Evolutionary conservation across 371 early-diverging fungal species (phyloP), one percentile per base, ranked within the genome.

Genomic region (Entomophthora muscae): DNA sequence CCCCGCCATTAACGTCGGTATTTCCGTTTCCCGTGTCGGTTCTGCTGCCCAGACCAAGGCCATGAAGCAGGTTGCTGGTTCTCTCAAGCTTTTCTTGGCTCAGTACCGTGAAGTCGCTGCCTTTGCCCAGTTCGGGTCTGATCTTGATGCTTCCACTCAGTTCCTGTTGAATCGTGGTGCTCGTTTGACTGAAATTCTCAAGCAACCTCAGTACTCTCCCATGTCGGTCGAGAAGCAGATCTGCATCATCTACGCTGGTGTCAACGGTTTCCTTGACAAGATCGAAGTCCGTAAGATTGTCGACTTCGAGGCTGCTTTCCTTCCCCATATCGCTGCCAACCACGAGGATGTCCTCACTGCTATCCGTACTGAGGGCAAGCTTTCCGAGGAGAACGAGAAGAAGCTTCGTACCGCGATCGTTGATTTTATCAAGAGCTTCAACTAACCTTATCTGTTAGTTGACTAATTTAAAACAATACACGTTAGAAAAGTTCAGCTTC

Each of bases 91-190:
- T 70, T 93, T 89, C 88, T 81, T 95, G 71, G 95, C 95, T 67
- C 95, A 94, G 78, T 92, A 92, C 86, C 93, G 95, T 88, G 95
- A 94, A 82, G 92, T 95, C 63, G 95, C 94, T 69, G 95, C 95
- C 64, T 94, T 95, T 73, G 93, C 95, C 73, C 95, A 95, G 80
- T 95, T 95, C 80, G 95, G 95, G 75, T 92, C 93, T 66, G 95
- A 95, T 77, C 80, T 95, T 68, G 95, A 95, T 78, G 93, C 94
- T 70, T 91, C 94, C 69, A 85, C 90, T 65, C 84, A 95, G 78
- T 86, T 93, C 90, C 68, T 84, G 76, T 77, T 98, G 72, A 88
- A 94, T 89, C 93, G 96, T 81, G 85, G 88, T 75, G 91, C 93
- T 69, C 93, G 95, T 78, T 81, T 95, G 53, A 93, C 94, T 59